phyloP scores from a whole-genome alignment of 208 protist species.

The Acanthamoeba sp. region DNA sequence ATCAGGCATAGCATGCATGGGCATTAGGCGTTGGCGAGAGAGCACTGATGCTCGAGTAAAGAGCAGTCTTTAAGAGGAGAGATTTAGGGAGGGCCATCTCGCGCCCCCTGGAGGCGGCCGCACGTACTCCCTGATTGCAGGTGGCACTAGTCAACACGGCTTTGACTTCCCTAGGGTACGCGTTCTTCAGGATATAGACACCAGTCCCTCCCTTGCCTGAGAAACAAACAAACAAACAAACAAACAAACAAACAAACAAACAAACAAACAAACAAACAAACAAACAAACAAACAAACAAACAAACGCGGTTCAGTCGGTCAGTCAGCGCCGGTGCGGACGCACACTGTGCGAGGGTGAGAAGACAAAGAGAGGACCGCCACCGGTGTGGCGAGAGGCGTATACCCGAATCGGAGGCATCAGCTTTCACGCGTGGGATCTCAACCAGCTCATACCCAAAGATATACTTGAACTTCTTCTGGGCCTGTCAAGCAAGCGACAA shows the following conservation, averaged over 20 bases:
- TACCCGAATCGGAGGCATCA: not conserved
- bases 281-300: no score
- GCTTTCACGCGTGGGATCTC: conserved; percentile 33
- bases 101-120: no score
- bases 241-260: no score
- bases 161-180: not conserved
- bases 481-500: not conserved
- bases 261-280: no score
- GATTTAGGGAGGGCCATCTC: no score
- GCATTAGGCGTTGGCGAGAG: not conserved
- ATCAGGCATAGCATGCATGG: not conserved
- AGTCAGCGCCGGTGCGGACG: not conserved
- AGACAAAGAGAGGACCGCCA: no score
- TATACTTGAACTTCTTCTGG: conserved; percentile 69
- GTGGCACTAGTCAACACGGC: not conserved
- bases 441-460: conserved; percentile 63
- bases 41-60: not conserved
- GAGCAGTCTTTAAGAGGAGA: no score
- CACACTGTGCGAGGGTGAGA: no score
- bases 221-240: not conserved
- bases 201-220: conserved; percentile 13
- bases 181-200: conserved; percentile 47
- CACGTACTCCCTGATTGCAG: not conserved
- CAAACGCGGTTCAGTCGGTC: no score
- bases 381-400: not conserved